Evolutionary conservation across 352 stramenopile genomes (phyloP).

Genomic region (Phytopythium cucurbitacearum): DNA sequence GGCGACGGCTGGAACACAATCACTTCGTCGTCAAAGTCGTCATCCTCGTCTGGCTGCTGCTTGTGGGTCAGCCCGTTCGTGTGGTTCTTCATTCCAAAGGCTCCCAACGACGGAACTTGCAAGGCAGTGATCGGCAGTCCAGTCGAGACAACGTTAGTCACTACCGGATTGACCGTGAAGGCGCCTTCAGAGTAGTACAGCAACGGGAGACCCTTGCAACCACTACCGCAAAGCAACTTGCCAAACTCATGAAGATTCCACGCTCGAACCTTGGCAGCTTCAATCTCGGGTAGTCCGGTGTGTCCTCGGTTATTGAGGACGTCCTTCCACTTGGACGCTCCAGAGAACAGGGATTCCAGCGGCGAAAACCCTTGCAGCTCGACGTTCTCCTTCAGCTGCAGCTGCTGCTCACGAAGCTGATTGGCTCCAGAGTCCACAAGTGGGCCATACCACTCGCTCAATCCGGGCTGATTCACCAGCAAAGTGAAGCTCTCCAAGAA

Average conservation of each 20-base stretch:
- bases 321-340: constrained; percentile 13
- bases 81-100: constrained; percentile 10
- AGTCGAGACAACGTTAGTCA: too few species aligned
- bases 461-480: constrained; percentile 51
- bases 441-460: constrained; percentile 34
- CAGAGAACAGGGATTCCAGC: constrained; percentile 26
- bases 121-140: too few species aligned
- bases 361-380: constrained; percentile 69
- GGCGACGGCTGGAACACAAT: constrained; percentile 78
- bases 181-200: constrained; percentile 23
- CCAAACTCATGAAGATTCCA: constrained; percentile 64
- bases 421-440: constrained; percentile 16
- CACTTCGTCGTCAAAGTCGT: constrained; percentile 83
- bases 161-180: too few species aligned
- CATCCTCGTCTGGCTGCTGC: constrained; percentile 34
- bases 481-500: constrained; percentile 47
- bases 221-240: constrained; percentile 49
- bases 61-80: constrained; percentile 6
- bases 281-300: constrained; percentile 27
- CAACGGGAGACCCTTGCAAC: constrained; percentile 53
- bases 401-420: constrained; percentile 30
- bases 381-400: constrained; percentile 67
- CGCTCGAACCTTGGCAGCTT: constrained; percentile 45
- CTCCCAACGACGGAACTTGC: not conserved
- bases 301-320: not conserved